These are phyloP conservation scores for Pseudoneurospora amorphoporcata DNA, from an alignment of 495 filamentous ascomycete genomes.

Conservation along the genomic window DNA sequence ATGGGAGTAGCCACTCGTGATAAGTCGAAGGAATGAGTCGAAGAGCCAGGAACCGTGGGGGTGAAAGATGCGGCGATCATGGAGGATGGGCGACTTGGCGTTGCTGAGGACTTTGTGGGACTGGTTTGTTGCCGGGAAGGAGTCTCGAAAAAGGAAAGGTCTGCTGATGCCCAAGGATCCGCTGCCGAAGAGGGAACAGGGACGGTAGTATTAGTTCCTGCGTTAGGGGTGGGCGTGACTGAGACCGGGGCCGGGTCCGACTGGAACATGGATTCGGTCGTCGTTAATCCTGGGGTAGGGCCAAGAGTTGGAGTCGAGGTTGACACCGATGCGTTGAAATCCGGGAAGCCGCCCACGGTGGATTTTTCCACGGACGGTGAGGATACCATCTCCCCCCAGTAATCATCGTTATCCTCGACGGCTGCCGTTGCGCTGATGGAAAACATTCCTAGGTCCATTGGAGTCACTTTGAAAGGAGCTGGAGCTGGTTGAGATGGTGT, in stretches of 20 bases:
- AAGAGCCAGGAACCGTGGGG: constrained; percentile 1
- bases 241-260: not conserved
- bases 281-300: not conserved
- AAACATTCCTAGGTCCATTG: not conserved
- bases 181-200: not conserved
- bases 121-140: not conserved
- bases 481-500: not conserved
- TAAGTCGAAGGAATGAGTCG: not conserved
- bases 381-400: constrained; percentile 47
- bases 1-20: constrained; percentile 9
- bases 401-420: constrained; percentile 35
- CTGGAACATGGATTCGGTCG: not conserved
- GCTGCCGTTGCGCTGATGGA: not conserved
- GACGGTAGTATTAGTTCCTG: not conserved
- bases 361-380: constrained; percentile 27
- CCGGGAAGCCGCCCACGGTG: not conserved
- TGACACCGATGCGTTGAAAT: not conserved
- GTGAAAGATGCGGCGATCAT: not conserved
- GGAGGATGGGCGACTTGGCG: not conserved
- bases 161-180: constrained; percentile 26
- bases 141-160: constrained; percentile 30
- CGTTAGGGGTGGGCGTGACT: not conserved
- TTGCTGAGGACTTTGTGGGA: not conserved
- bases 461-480: not conserved
- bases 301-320: not conserved